phyloP scores from a whole-genome alignment of 2,329 filamentous ascomycete genomes.

The Cryphonectria carpinicola region DNA sequence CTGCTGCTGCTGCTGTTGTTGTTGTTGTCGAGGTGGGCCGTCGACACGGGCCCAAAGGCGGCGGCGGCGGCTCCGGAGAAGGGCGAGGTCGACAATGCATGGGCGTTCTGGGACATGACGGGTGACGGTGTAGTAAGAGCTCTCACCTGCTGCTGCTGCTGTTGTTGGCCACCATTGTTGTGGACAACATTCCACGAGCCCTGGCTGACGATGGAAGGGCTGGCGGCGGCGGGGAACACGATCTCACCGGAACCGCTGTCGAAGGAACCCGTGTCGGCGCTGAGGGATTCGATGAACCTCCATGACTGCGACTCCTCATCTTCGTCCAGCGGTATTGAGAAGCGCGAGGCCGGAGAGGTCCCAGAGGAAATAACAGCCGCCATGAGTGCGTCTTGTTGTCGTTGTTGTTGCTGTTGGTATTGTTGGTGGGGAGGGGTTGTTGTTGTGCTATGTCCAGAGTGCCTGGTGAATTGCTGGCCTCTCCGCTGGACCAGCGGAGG shows the following conservation, averaged over 20 bases:
- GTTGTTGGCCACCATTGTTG: conserved; percentile 35
- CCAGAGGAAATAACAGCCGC: conserved; percentile 40
- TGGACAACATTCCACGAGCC: conserved; percentile 54
- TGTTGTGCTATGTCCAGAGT: background rate
- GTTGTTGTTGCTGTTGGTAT: background rate
- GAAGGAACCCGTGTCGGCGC: conserved; percentile 34
- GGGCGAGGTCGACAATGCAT: conserved; percentile 10
- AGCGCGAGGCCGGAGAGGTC: conserved; percentile 32
- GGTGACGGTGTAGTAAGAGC: conserved; percentile 23
- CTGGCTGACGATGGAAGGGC: conserved; percentile 56
- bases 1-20: background rate
- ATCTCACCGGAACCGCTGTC: conserved; percentile 15
- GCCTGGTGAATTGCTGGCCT: background rate
- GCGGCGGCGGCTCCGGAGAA: background rate
- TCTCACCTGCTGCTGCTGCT: conserved; percentile 34
- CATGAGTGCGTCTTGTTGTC: conserved; percentile 32
- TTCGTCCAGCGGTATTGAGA: conserved; percentile 31
- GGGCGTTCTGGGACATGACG: conserved; percentile 47
- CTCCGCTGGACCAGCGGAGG: conserved; percentile 11
- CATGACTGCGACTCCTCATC: conserved; percentile 40
- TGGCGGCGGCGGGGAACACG: conserved; percentile 40
- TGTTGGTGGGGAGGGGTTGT: background rate
- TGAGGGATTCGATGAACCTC: conserved; percentile 24
- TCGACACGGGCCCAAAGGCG: conserved; percentile 7
- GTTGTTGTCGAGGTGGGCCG: background rate